A percentile compares a stretch with the other conserved stretches of the same genome.
Conservation (phyloP, 2,329 filamentous ascomycete species). For the Graphiopsis chlorocephala region DNA sequence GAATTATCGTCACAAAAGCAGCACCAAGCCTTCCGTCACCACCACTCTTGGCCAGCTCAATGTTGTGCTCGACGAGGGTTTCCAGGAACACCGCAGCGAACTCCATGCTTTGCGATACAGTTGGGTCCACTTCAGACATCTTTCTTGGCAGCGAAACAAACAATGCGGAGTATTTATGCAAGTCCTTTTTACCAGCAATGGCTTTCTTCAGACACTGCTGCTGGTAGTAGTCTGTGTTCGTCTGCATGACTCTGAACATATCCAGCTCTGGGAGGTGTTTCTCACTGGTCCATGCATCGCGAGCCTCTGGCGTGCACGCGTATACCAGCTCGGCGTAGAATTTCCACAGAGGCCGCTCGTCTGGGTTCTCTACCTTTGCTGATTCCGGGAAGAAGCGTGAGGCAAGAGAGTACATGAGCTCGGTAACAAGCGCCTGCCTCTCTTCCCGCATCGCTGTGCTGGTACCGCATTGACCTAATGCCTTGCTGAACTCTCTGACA, state of each 20-base stretch:
- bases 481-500: slow-evolving; percentile 21
- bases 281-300: slow-evolving; percentile 9
- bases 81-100: slow-evolving; percentile 13
- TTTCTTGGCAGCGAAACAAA: background rate
- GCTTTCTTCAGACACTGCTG: slow-evolving; percentile 11
- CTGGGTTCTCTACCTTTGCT: slow-evolving; percentile 16
- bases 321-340: slow-evolving; percentile 19
- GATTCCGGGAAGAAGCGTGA: slow-evolving; percentile 16
- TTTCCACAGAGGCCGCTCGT: slow-evolving; percentile 19
- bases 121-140: background rate
- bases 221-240: slow-evolving; percentile 10
- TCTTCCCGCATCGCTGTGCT: slow-evolving; percentile 6
- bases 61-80: background rate
- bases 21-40: background rate
- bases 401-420: slow-evolving; percentile 20
- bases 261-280: slow-evolving; percentile 2
- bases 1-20: background rate
- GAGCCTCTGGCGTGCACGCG: slow-evolving; percentile 21
- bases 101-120: slow-evolving; percentile 5
- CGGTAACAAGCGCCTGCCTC: slow-evolving; percentile 17
- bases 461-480: slow-evolving; percentile 16
- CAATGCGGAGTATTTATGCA: background rate
- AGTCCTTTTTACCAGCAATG: background rate
- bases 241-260: slow-evolving; percentile 1
- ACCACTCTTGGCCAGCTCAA: background rate